Evolutionary conservation across 768 basidiomycete genomes (phyloP).

Genomic region (Auricularia sp.): DNA sequence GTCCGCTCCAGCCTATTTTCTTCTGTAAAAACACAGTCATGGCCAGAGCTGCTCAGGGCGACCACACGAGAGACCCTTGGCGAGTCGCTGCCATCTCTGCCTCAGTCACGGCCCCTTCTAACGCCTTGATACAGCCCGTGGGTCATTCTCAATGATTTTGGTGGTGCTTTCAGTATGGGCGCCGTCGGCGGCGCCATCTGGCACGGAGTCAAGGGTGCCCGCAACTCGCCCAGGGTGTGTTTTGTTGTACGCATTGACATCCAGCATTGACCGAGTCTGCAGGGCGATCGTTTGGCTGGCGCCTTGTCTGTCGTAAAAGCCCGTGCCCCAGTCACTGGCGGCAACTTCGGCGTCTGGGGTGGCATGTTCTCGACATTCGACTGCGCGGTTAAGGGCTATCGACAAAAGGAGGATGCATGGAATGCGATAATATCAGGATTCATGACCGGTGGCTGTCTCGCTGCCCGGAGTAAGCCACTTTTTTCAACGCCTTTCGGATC

Average conservation of each 20-base stretch:
- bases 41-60: constrained; percentile 60
- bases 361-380: constrained; percentile 99
- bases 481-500: constrained; percentile 1
- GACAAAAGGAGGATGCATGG: constrained; percentile 98
- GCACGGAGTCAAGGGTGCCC: constrained; percentile 96
- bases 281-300: constrained; percentile 93
- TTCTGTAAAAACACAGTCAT: background rate
- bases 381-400: constrained; percentile 92
- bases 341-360: constrained; percentile 93
- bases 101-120: constrained; percentile 6
- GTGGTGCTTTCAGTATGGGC: constrained; percentile 96
- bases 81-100: constrained; percentile 21
- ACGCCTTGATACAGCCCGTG: constrained; percentile 60
- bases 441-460: constrained; percentile 94
- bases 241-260: background rate
- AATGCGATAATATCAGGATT: constrained; percentile 98
- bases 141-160: constrained; percentile 98
- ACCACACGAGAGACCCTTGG: constrained; percentile 94
- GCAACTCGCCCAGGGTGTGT: constrained; percentile 87
- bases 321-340: constrained; percentile 93
- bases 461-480: constrained; percentile 71
- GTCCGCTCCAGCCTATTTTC: background rate
- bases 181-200: constrained; percentile 96
- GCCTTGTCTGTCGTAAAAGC: constrained; percentile 96
- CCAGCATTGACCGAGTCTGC: background rate